These are phyloP conservation scores for Wilcoxina mikolae DNA, from an alignment of 495 filamentous ascomycete species.

Conservation along the genomic window DNA sequence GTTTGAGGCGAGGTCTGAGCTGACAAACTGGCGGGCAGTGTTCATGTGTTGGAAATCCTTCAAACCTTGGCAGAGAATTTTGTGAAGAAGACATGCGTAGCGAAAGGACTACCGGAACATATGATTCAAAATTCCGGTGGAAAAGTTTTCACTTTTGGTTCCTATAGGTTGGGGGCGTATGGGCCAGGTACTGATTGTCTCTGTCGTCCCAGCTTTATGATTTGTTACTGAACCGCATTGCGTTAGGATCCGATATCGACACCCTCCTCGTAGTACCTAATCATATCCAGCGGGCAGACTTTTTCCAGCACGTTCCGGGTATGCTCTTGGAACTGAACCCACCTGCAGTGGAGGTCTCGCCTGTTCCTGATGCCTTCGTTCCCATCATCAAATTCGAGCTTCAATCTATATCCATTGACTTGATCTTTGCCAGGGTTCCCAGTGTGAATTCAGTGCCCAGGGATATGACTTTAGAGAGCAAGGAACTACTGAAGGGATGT, in stretches of 20 bases:
- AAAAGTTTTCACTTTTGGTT: slow-evolving; percentile 87
- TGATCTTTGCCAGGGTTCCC: slow-evolving; percentile 74
- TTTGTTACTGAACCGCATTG: not conserved
- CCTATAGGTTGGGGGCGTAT: slow-evolving; percentile 84
- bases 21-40: slow-evolving; percentile 12
- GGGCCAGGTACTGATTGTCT: slow-evolving; percentile 48
- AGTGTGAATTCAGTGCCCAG: slow-evolving; percentile 52
- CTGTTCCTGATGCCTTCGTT: slow-evolving; percentile 77
- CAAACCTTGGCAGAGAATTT: slow-evolving; percentile 72
- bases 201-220: not conserved
- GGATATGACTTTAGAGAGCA: slow-evolving; percentile 62
- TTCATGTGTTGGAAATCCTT: slow-evolving; percentile 47
- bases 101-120: slow-evolving; percentile 55
- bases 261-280: slow-evolving; percentile 82
- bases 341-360: slow-evolving; percentile 62
- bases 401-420: slow-evolving; percentile 78
- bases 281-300: slow-evolving; percentile 73
- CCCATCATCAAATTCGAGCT: slow-evolving; percentile 94
- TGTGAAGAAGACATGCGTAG: slow-evolving; percentile 54
- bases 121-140: slow-evolving; percentile 69
- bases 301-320: slow-evolving; percentile 73
- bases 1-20: slow-evolving; percentile 9
- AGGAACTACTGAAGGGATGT: slow-evolving; percentile 67
- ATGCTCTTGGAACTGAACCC: slow-evolving; percentile 59
- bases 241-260: slow-evolving; percentile 80